Conservation (phyloP, 768 basidiomycete genomes). For the Xerocomellus chrysenteron region DNA sequence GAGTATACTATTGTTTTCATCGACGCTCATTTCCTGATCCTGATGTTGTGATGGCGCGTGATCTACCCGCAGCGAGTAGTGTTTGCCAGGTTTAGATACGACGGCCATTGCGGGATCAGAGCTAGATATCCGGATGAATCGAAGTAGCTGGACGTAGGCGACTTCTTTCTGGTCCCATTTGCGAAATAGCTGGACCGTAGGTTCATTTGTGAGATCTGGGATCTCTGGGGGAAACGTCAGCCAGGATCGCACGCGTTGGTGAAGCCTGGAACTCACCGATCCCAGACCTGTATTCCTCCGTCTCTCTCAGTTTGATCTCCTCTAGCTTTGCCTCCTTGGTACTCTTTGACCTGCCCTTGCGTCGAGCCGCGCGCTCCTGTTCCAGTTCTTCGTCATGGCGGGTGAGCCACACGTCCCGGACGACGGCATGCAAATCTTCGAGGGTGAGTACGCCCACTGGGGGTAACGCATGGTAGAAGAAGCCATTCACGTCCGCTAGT, state of each 20-base stretch:
- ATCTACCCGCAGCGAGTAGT: slow-evolving; percentile 36
- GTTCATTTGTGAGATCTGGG: slow-evolving; percentile 71
- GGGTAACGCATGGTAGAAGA: slow-evolving; percentile 74
- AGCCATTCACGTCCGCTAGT: slow-evolving; percentile 67
- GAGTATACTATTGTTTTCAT: slow-evolving; percentile 26
- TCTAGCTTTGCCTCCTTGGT: slow-evolving; percentile 64
- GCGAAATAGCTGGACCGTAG: slow-evolving; percentile 69
- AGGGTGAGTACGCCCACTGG: slow-evolving; percentile 56
- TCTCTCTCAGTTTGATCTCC: slow-evolving; percentile 65
- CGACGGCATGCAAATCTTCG: slow-evolving; percentile 61
- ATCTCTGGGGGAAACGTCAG: slow-evolving; percentile 51
- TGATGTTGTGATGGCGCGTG: neutral
- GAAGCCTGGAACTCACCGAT: slow-evolving; percentile 52
- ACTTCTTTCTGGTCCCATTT: slow-evolving; percentile 77
- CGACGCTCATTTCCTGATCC: slow-evolving; percentile 31
- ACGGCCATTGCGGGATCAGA: slow-evolving; percentile 44
- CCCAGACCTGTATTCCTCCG: slow-evolving; percentile 76
- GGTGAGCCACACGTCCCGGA: slow-evolving; percentile 71
- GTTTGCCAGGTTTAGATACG: slow-evolving; percentile 62
- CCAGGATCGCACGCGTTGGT: neutral
- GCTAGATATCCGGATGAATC: slow-evolving; percentile 75
- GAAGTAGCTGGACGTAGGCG: slow-evolving; percentile 66
- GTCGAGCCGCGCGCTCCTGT: slow-evolving; percentile 54
- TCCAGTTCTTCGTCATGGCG: slow-evolving; percentile 66
- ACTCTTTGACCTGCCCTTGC: slow-evolving; percentile 78